A percentile compares a stretch with the other conserved stretches of the same genome.
These are phyloP conservation scores for Iberis pinnata DNA, from an alignment of 345 rosid genomes.

Conservation along the genomic window DNA sequence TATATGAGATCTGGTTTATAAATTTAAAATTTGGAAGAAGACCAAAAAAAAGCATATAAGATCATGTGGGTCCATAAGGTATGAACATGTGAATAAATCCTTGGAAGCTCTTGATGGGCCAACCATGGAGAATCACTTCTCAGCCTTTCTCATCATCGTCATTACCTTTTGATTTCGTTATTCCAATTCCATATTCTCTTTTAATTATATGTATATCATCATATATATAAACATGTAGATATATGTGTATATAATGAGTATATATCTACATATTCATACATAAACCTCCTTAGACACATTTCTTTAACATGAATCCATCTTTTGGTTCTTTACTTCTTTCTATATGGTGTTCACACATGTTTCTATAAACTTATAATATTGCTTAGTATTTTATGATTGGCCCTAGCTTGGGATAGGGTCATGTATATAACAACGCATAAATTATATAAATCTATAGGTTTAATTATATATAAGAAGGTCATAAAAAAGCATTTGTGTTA, in stretches of 20 bases:
- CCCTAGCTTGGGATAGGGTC: not conserved
- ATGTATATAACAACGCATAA: too few relatives aligned
- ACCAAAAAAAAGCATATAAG: not conserved
- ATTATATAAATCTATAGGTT: not conserved
- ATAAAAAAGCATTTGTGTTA: not conserved
- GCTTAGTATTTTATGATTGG: not conserved
- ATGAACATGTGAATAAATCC: conserved; percentile 37
- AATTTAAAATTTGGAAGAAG: not conserved
- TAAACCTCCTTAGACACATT: conserved; percentile 27
- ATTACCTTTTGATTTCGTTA: conserved; percentile 26
- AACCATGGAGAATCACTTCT: conserved; percentile 32
- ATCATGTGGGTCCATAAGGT: conserved; percentile 32
- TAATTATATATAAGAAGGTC: not conserved
- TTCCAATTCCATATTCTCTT: conserved; percentile 24
- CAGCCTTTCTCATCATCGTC: conserved; percentile 34
- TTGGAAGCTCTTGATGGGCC: conserved; percentile 33
- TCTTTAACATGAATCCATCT: conserved; percentile 28
- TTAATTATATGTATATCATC: not conserved
- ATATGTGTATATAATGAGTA: not conserved
- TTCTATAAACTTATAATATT: conserved; percentile 5
- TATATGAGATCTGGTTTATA: not conserved
- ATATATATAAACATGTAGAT: conserved; percentile 8
- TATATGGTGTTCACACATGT: conserved; percentile 17
- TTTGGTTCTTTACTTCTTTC: conserved; percentile 30
- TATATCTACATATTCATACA: conserved; percentile 16